These are phyloP conservation scores for Suhomyces panamericanus DNA, from an alignment of 1,139 yeast species.

Conservation along the genomic window DNA sequence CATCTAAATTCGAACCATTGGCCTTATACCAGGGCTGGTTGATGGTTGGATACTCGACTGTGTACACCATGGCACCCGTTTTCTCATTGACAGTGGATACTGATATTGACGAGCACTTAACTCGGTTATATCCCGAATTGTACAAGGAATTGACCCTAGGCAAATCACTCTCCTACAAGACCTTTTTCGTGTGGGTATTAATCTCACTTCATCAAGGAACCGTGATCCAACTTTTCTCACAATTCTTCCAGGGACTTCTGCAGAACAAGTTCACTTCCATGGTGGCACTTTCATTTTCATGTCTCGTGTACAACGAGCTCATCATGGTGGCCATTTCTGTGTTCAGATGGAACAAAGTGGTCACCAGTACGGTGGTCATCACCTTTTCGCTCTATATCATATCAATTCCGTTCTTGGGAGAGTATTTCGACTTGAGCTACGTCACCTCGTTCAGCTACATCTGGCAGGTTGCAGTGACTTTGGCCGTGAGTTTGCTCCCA, in stretches of 20 bases:
- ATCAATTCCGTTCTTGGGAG: constrained; percentile 79
- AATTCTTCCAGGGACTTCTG: constrained; percentile 66
- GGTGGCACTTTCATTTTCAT: constrained; percentile 84
- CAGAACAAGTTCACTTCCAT: constrained; percentile 58
- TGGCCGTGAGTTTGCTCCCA: constrained; percentile 76
- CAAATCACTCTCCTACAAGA: constrained; percentile 76
- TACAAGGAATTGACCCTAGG: constrained; percentile 92
- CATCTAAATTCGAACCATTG: constrained; percentile 86
- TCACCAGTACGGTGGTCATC: constrained; percentile 71
- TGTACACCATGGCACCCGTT: constrained; percentile 98
- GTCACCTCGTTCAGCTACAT: constrained; percentile 58
- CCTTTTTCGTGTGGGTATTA: constrained; percentile 89
- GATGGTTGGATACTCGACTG: constrained; percentile 97
- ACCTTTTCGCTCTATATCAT: constrained; percentile 69
- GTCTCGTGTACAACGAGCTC: constrained; percentile 80
- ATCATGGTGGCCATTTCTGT: constrained; percentile 93
- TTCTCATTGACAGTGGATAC: constrained; percentile 88
- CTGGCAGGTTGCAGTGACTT: constrained; percentile 68
- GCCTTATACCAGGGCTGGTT: constrained; percentile 95
- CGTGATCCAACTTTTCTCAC: constrained; percentile 78
- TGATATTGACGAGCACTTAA: constrained; percentile 88
- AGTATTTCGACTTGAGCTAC: constrained; percentile 75
- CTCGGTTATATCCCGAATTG: constrained; percentile 89
- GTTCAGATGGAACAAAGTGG: constrained; percentile 81
- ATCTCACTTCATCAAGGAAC: constrained; percentile 87